Conservation (phyloP, 306 rosid species). For the Trichosanthes cucumerina region DNA sequence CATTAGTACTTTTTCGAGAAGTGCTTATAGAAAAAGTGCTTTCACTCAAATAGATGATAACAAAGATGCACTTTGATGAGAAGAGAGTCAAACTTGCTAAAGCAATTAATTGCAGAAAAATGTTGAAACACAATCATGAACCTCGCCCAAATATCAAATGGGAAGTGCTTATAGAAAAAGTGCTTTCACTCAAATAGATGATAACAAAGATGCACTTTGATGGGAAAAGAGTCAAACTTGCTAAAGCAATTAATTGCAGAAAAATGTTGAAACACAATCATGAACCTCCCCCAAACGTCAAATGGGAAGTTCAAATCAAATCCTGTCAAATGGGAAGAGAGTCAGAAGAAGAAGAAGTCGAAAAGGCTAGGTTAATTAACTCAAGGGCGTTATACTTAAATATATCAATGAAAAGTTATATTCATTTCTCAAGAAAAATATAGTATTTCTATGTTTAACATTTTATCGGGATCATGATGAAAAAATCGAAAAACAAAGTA, state of each 20-base stretch:
- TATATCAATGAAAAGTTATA: neutral
- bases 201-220: neutral
- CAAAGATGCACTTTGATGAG: neutral
- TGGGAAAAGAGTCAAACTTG: too few species aligned
- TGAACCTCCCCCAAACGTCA: too few species aligned
- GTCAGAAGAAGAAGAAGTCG: too few species aligned
- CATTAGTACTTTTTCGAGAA: neutral
- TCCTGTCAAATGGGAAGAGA: neutral
- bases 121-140: too few species aligned
- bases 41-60: neutral
- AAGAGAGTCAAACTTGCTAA: neutral
- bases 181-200: neutral
- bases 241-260: neutral
- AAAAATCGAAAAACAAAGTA: slow-evolving; percentile 6
- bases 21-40: neutral
- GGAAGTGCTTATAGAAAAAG: neutral
- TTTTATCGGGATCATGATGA: neutral
- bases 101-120: neutral
- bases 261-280: too few species aligned
- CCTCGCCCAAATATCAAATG: too few species aligned
- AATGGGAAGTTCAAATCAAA: too few species aligned
- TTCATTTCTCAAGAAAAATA: neutral
- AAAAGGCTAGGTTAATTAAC: too few species aligned
- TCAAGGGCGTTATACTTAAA: neutral
- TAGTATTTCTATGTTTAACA: neutral